Evolutionary conservation across 2,329 filamentous ascomycete genomes (phyloP).

Genomic region (Colletotrichum liaoningense): DNA sequence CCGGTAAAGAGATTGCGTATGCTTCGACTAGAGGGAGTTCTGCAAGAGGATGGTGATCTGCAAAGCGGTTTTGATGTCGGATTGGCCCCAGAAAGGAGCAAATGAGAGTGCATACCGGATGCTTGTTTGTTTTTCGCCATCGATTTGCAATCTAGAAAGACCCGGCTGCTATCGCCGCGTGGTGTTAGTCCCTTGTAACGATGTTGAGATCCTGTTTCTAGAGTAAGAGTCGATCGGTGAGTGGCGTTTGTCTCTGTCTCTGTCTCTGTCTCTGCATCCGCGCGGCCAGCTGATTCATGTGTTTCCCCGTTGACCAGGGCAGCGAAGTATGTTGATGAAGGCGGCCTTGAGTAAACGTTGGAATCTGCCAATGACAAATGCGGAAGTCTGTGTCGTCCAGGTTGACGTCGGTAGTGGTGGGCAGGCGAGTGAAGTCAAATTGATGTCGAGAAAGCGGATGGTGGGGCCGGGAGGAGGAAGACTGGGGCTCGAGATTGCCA

Average conservation of each 20-base stretch:
- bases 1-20: not conserved
- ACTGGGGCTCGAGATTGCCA: not conserved
- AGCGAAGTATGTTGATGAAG: slow-evolving; percentile 1
- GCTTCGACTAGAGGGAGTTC: not conserved
- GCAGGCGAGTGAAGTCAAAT: slow-evolving; percentile 13
- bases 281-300: slow-evolving; percentile 23
- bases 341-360: slow-evolving; percentile 6
- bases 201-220: not conserved
- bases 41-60: slow-evolving; percentile 4
- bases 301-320: slow-evolving; percentile 3
- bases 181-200: not conserved
- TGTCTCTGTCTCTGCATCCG: slow-evolving; percentile 2
- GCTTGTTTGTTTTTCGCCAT: slow-evolving; percentile 18
- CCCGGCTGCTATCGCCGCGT: not conserved
- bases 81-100: not conserved
- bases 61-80: not conserved
- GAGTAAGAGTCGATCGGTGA: not conserved
- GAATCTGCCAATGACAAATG: slow-evolving; percentile 19
- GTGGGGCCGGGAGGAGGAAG: slow-evolving; percentile 4
- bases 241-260: slow-evolving; percentile 6
- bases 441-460: not conserved
- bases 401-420: not conserved
- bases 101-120: slow-evolving; percentile 7
- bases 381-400: not conserved
- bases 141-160: not conserved